Base-by-base conservation (phyloP, 345 rosid genomes). In the Hibiscus syriacus region DNA sequence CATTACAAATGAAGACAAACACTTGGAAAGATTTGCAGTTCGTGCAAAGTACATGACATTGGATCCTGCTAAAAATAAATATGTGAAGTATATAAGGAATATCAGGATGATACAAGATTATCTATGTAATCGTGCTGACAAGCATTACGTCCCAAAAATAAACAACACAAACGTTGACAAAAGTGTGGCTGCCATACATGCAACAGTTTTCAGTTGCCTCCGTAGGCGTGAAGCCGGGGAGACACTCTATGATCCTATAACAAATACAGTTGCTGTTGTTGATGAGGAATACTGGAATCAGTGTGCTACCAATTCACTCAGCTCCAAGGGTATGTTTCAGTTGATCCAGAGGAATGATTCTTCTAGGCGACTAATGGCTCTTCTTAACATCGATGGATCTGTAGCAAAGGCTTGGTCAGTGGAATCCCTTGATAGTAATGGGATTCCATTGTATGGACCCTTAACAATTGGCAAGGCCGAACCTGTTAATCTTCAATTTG, bases 31-130 rank as follows among this genome's bases (percentile, higher is more conserved):
- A 29, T 95, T 95, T 69, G 99, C 99, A 0, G 99, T 95, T 11
- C 96, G 99, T 65, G 99, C 99, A 2, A 94, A 94, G 86, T 94
- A 94, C 82, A 94, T 94, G 99, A 92, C 99, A 0, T 66, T 94
- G 58, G 99, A 94, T 79, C 99, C 99, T 1, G 92, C 92, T 0
- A 94, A 91, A 76, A 94, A 94, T 75, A 91, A 94, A 73, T 94
- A 94, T 55, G 99, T 94, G 3, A 94, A 94, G 73, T 94, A 91
- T 71, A 91, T 94, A 38, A 81, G 89, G 25, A 94, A 94, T 73
- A 94, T 94, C 70, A 86, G 99, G 75, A 89, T 93, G 11, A 94
- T 94, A 74, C 98, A 94, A 71, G 99, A 94, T 57, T 94, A 91
- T 76, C 80, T 94, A 13, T 86, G 93, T 80, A 83, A 89, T 73